Base-by-base conservation (phyloP, 2,329 filamentous ascomycete genomes). In the Pseudogymnoascus sp. region DNA sequence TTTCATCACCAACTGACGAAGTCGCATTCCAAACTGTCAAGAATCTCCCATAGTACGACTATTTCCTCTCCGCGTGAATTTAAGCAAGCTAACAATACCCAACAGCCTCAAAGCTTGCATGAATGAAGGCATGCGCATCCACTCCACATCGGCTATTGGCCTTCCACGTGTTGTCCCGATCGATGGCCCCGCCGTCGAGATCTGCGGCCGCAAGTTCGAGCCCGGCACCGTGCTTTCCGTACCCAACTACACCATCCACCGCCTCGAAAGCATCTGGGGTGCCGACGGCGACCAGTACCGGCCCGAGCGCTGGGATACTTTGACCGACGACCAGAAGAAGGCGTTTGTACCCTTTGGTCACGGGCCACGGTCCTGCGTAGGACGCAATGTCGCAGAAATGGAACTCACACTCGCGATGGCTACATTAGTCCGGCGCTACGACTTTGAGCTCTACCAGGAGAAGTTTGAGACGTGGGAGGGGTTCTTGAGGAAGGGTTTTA, bases 351-450 rank as follows among this genome's bases (percentile, higher is more conserved):
- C 88, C 0, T 93, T 93, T 70, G 89, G 86, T 66, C 77, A 85
- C 33, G 87, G 87, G 0, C 86, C 88, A 0, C 75, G 87, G 2
- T 81, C 86, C 0, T 90, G 87, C 61, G 89, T 93, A 0, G 90
- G 90, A 0, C 77, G 89, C 38, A 93, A 93, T 64, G 87, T 95
- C 4, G 90, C 90, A 0, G 90, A 93, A 79, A 92, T 93, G 89
- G 90, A 93, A 75, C 80, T 95, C 77, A 88, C 88, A 72, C 80
- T 91, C 53, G 93, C 93, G 64, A 85, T 85, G 4, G 83, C 82
- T 0, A 90, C 89, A 4, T 79, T 85, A 40, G 84, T 85, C 71
- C 74, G 80, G 50, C 73, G 82, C 59, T 86, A 83, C 69, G 83
- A 85, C 63, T 85, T 85, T 73, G 78, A 80, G 70, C 69, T 84